A percentile compares a stretch with the other conserved stretches of the same genome.
Evolutionary conservation across 1,139 yeast species (phyloP).

Genomic region (Barnettozyma hawaiiensis): DNA sequence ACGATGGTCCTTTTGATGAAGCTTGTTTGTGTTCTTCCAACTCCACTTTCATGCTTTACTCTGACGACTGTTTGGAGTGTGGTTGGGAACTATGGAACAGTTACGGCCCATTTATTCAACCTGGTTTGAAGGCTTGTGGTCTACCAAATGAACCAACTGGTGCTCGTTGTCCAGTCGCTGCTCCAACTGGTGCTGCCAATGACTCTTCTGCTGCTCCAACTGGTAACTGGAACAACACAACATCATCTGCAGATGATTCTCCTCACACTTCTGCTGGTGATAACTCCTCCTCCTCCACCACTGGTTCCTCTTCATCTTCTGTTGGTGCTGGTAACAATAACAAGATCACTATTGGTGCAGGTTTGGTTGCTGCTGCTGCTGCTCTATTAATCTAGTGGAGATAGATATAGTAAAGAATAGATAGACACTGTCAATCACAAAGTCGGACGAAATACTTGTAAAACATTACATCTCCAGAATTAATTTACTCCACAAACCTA

Average conservation of each 20-base stretch:
- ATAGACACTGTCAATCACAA: neutral
- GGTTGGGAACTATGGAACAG: slow-evolving; percentile 3
- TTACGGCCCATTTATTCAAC: neutral
- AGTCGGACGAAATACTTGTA: too few relatives aligned
- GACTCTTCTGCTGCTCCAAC: neutral
- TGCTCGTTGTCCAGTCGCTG: neutral
- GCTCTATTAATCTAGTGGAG: neutral
- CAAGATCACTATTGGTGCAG: slow-evolving; percentile 2
- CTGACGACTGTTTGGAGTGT: slow-evolving; percentile 1
- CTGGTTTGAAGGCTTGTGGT: neutral
- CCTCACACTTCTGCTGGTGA: slow-evolving; percentile 11
- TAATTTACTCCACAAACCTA: too few relatives aligned
- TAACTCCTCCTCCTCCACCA: neutral
- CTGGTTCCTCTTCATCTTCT: neutral
- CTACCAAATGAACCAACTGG: slow-evolving; percentile 2
- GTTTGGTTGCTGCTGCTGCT: slow-evolving; percentile 1
- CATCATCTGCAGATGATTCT: slow-evolving; percentile 6
- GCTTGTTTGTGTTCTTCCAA: neutral
- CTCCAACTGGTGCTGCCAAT: neutral
- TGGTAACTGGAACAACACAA: neutral
- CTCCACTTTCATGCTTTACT: neutral
- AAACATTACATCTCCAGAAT: too few relatives aligned
- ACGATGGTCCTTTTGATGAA: neutral
- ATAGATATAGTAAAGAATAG: neutral
- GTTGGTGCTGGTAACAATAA: slow-evolving; percentile 1